Conservation (phyloP, 2,329 filamentous ascomycete genomes). For the Claviceps spartinae region DNA sequence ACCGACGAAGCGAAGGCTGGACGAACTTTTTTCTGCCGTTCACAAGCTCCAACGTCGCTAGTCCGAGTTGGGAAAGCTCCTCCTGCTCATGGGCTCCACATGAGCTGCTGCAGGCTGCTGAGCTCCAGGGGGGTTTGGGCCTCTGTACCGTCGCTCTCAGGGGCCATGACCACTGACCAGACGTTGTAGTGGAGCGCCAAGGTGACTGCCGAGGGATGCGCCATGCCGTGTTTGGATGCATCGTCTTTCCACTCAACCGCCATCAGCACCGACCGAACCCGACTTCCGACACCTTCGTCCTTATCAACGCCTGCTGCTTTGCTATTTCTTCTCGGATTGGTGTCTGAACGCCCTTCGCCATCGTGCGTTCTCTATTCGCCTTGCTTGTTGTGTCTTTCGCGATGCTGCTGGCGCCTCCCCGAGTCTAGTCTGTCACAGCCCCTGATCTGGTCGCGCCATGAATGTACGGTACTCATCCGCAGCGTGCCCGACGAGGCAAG, state of each 20-base stretch:
- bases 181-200: no score
- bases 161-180: no score
- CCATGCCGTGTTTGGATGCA: not conserved
- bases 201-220: no score
- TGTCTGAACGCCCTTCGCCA: not conserved
- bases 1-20: not conserved
- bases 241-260: not conserved
- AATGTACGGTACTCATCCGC: constrained; percentile 17
- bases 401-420: constrained; percentile 11
- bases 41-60: not conserved
- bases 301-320: not conserved
- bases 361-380: not conserved
- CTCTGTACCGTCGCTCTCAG: no score
- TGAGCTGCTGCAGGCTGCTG: not conserved
- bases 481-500: not conserved
- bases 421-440: constrained; percentile 9
- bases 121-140: no score
- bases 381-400: constrained; percentile 3
- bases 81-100: not conserved
- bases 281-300: not conserved
- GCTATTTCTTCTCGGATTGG: not conserved
- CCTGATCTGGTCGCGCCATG: constrained; percentile 22
- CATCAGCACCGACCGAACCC: not conserved
- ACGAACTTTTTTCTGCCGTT: constrained; percentile 14
- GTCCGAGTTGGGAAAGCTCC: not conserved